Base-by-base conservation (phyloP, 495 filamentous ascomycete genomes). In the Pyrenula aspistea region DNA sequence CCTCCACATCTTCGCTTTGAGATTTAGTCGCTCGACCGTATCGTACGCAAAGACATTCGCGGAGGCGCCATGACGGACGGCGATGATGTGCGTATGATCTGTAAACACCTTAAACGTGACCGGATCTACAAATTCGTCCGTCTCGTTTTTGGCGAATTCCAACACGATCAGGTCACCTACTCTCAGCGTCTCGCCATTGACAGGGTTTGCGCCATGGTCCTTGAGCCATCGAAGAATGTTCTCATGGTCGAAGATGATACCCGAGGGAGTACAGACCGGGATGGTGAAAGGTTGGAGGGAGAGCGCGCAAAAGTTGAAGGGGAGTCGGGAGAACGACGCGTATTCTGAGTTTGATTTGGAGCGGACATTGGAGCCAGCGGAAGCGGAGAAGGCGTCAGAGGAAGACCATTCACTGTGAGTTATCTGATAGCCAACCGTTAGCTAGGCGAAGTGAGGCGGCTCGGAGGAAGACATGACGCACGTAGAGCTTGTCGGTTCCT, bases 371-470 rank as follows among this genome's bases (percentile, higher is more conserved):
- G 87, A 79, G 66, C 88, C 87, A 25, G 76, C 80, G 61, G 79
- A 87, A 60, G 89, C 86, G 22, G 85, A 84, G 72, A 84, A 93
- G 53, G 87, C 86, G 68, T 95, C 89, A 31, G 83, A 81, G 12
- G 88, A 93, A n/a, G 89, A 84, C 91, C 91, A 96, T 74, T 96
- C 91, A 55, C 85, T 89, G 67, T 96, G 91, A 47, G 92, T 96
- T 65, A 96, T 96, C 79, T 86, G 58, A 47, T 12, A 21, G 23
- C 31, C 19, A 55, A 49, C 31, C 48, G 31, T 57, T 23, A 54
- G 47, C 12, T 20, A 15, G 25, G 25, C 19, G 20, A 22, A 42
- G 12, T 22, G 50, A 56, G n/a, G 47, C n/a, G 71, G 65, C 25
- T 48, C 25, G 49, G 19, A 25, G 19, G 52, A 62, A n/a, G n/a